phyloP scores from a whole-genome alignment of 306 rosid species.

The Arachis hypogaea region DNA sequence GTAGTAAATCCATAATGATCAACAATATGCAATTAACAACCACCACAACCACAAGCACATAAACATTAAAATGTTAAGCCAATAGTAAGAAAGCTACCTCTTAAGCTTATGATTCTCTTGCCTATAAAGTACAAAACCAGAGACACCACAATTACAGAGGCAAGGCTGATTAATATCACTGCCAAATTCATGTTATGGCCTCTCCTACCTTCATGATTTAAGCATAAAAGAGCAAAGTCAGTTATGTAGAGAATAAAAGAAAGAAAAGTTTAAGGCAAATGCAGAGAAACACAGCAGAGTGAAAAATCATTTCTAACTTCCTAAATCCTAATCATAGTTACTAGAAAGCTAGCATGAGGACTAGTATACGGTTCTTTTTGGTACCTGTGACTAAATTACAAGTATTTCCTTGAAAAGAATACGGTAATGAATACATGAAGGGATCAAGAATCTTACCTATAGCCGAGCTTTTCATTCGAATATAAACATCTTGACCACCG shows the following conservation, averaged over 20 bases:
- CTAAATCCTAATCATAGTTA: background rate
- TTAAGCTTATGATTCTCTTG: constrained; percentile 29
- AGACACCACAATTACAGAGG: constrained; percentile 27
- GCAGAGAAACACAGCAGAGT: background rate
- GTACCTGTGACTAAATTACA: too few relatives aligned
- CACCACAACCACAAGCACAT: constrained; percentile 1
- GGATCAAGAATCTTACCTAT: constrained; percentile 38
- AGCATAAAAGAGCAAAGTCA: constrained; percentile 27
- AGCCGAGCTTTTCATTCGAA: constrained; percentile 44
- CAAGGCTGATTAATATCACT: constrained; percentile 20
- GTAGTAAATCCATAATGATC: background rate
- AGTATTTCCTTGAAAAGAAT: too few relatives aligned
- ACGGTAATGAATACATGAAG: background rate
- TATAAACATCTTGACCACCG: constrained; percentile 44
- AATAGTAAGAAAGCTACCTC: constrained; percentile 38
- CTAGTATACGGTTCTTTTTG: too few relatives aligned
- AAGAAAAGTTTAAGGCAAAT: background rate
- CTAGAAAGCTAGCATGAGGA: too few relatives aligned
- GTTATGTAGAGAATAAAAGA: constrained; percentile 13
- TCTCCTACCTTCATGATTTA: constrained; percentile 32
- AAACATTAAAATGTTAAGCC: background rate
- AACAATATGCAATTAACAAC: background rate
- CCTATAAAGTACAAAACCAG: constrained; percentile 30
- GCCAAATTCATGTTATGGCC: constrained; percentile 25
- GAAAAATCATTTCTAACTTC: constrained; percentile 5